phyloP scores from a whole-genome alignment of 768 basidiomycete genomes.

The Tulasnella sp. region DNA sequence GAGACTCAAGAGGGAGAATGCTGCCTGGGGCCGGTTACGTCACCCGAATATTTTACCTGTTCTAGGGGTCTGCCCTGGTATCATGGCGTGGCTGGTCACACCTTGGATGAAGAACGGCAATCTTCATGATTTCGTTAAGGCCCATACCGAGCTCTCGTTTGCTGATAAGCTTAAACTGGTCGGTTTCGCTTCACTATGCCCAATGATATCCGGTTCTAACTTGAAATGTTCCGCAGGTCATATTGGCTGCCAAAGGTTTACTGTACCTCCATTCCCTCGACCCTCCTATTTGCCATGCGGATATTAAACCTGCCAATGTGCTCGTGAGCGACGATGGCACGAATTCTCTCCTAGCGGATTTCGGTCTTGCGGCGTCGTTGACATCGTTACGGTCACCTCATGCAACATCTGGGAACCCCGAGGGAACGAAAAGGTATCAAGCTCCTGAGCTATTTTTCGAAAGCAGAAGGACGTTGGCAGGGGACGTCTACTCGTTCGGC shows the following conservation, averaged over 20 bases:
- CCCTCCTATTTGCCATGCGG: background rate
- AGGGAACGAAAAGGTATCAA: background rate
- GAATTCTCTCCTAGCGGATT: background rate
- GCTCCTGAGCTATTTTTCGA: background rate
- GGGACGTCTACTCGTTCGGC: background rate
- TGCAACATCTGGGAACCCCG: background rate
- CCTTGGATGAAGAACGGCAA: conserved; percentile 3
- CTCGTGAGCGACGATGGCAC: background rate
- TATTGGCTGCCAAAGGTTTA: background rate
- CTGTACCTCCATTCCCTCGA: background rate
- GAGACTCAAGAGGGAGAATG: background rate
- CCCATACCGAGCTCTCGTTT: background rate
- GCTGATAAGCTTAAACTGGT: background rate
- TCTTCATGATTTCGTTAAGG: background rate
- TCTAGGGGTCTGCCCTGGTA: background rate
- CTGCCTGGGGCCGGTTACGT: background rate
- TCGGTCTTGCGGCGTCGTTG: background rate
- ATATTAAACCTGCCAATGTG: background rate
- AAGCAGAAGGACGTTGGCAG: background rate
- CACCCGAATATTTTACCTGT: conserved; percentile 1
- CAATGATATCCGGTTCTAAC: background rate
- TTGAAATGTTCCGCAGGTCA: background rate
- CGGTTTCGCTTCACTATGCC: background rate
- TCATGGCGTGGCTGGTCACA: background rate
- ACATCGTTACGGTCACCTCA: background rate